A percentile compares a stretch with the other conserved stretches of the same genome.
These are phyloP conservation scores for Sistotremastrum niveocremeum DNA, from an alignment of 768 basidiomycete species.

Conservation along the genomic window DNA sequence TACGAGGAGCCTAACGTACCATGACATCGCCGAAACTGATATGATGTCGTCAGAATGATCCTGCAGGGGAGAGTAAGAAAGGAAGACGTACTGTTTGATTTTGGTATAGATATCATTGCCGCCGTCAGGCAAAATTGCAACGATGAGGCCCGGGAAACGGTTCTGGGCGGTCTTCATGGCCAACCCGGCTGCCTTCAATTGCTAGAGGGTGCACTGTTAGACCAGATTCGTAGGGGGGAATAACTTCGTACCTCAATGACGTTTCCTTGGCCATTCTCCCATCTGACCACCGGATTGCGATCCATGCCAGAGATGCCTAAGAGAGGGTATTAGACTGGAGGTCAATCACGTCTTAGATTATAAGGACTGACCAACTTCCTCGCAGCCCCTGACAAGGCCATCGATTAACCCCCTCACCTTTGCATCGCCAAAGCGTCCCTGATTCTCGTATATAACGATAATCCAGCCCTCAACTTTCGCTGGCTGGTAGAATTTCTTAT, in stretches of 20 bases:
- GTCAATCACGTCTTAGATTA: not conserved
- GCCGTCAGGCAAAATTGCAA: conserved; percentile 59
- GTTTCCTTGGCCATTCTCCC: conserved; percentile 44
- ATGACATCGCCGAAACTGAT: conserved; percentile 58
- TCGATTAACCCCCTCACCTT: conserved; percentile 39
- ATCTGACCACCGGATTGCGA: conserved; percentile 30
- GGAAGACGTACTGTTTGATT: conserved; percentile 54
- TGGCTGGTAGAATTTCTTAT: conserved; percentile 54
- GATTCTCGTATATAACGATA: conserved; percentile 52
- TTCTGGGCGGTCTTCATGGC: not conserved
- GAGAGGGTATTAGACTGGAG: not conserved
- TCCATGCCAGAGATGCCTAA: conserved; percentile 47
- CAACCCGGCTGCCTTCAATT: conserved; percentile 37
- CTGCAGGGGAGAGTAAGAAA: not conserved
- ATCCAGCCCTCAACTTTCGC: conserved; percentile 42
- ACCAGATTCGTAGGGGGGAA: not conserved
- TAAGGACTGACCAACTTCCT: conserved; percentile 42
- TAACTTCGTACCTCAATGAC: conserved; percentile 28
- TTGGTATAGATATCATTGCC: conserved; percentile 66
- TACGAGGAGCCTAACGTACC: conserved; percentile 19
- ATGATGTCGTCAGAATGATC: conserved; percentile 1
- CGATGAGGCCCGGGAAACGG: conserved; percentile 40
- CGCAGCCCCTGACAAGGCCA: conserved; percentile 35
- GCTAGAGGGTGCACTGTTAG: conserved; percentile 14
- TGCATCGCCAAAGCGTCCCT: conserved; percentile 38